Evolutionary conservation across 148 eudicot genomes (phyloP).

Genomic region (Vaccinium macrocarpon): DNA sequence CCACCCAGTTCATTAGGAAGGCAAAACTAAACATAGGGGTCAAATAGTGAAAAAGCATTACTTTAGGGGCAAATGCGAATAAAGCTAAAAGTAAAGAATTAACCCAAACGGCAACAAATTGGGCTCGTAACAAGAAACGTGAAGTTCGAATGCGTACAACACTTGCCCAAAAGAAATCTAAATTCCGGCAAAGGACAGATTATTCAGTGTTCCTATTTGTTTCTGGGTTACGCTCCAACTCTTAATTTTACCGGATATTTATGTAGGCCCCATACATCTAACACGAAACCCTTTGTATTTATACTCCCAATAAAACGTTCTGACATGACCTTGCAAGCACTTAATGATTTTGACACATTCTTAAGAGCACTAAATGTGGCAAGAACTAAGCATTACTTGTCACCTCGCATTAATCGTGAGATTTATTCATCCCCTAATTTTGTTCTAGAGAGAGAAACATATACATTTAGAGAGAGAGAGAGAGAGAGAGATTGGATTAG

Average conservation of each 20-base stretch:
- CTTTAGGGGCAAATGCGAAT: background rate
- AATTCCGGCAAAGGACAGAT: background rate
- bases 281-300: background rate
- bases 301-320: background rate
- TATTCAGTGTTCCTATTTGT: background rate
- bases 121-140: background rate
- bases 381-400: conserved; percentile 8
- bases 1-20: background rate
- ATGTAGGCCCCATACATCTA: background rate
- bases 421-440: conserved; percentile 8
- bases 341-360: background rate
- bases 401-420: conserved; percentile 17
- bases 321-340: background rate
- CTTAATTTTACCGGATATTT: background rate
- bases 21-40: background rate
- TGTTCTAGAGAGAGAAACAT: background rate
- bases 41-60: background rate
- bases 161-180: background rate
- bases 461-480: background rate
- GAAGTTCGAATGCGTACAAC: background rate
- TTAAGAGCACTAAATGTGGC: background rate
- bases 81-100: background rate
- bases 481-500: background rate
- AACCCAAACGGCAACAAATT: background rate
- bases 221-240: background rate